Conservation (phyloP, 2,329 filamentous ascomycete species). For the Diaporthe helianthi region DNA sequence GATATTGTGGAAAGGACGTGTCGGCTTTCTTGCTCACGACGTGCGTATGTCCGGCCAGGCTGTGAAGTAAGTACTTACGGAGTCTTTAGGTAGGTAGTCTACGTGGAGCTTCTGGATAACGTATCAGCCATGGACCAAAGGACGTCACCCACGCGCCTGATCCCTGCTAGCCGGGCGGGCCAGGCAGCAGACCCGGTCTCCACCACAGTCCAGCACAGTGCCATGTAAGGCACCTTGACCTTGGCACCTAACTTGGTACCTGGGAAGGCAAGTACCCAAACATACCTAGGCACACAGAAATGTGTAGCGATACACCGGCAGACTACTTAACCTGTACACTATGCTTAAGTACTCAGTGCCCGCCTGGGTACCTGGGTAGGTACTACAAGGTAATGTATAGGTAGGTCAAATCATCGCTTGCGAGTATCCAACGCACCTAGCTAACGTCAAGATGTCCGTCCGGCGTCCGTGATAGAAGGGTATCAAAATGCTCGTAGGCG, state of each 20-base stretch:
- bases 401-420: background rate
- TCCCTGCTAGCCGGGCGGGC: conserved; percentile 20
- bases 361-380: too few relatives aligned
- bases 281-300: too few relatives aligned
- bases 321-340: too few relatives aligned
- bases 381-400: too few relatives aligned
- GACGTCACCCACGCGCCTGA: conserved; percentile 33
- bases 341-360: too few relatives aligned
- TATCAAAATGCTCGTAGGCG: conserved; percentile 13
- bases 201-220: too few relatives aligned
- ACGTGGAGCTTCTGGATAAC: conserved; percentile 32
- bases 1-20: background rate
- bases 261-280: too few relatives aligned
- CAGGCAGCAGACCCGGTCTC: background rate
- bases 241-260: too few relatives aligned
- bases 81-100: conserved; percentile 1
- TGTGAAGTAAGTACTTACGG: conserved; percentile 8
- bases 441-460: conserved; percentile 13
- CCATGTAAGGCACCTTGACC: too few relatives aligned
- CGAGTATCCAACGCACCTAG: background rate
- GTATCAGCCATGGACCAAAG: conserved; percentile 28
- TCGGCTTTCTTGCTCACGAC: background rate
- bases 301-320: too few relatives aligned
- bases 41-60: conserved; percentile 25
- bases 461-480: too few relatives aligned